Evolutionary conservation across 2,329 filamentous ascomycete genomes (phyloP), one percentile per base, ranked within the genome.

Genomic region (Fusarium udum): DNA sequence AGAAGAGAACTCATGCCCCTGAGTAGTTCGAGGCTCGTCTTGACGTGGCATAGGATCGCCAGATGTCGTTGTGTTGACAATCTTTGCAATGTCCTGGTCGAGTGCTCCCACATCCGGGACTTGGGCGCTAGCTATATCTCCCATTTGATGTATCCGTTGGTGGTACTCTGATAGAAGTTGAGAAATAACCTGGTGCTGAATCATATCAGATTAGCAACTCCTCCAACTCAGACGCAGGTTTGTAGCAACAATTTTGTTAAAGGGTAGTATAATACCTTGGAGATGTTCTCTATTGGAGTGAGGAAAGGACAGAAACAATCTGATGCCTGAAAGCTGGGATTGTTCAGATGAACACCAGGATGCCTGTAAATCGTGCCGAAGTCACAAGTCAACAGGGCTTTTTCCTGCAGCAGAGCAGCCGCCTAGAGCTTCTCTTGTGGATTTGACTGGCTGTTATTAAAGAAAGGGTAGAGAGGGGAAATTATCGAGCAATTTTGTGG

Each of bases 121-220:
- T 62, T 68, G 73, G 32, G 43, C 48, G 63, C 39, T 32, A 34
- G 74, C 62, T 67, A 75, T 67, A 58, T 78, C 77, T 66, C 77
- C 76, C 77, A 78, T 78, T 72, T 59, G 55, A 46, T 28, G 32
- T 60, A 56, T 55, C 32, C 36, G 28, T 55, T 37, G 55, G 32
- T 55, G 34, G 37, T 61, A 45, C 57, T 31, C 31, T 52, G 52
- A 68, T 56, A 49, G 51, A 42, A 57, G 45, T 37, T 32, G 26
- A 28, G 42, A 15, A 34, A 45, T 60, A 14, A 39, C 22, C 56
- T 60, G 31, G 39, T 62, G 34, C 37, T 49, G 36, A 42, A 51
- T n/a, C 46, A 31, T 39, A 36, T 24, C 57, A n/a, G 18, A 58
- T 74, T 49, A 74, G 64, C 39, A 63, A 61, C 22, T 28, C n/a